Base-by-base conservation (phyloP, 208 protist species). In the Spongospora subterranea region DNA sequence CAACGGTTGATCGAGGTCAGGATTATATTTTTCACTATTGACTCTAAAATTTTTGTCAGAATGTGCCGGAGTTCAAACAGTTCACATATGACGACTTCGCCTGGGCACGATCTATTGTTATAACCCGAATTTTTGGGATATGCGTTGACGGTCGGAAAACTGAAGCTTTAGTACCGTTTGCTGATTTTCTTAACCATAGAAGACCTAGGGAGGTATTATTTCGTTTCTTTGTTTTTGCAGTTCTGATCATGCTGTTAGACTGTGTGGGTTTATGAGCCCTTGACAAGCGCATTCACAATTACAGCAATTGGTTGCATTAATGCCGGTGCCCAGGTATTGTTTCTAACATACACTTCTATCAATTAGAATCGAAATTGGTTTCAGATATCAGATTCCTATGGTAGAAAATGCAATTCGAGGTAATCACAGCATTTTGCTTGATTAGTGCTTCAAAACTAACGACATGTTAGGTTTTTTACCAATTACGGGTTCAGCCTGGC, bases 121-220 rank as follows among this genome's bases (percentile, higher is more conserved):
- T 89, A 76, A 89, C 88, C 6, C 6, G 88, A 76, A 89, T 89
- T 20, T 89, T 89, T 89, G 88, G 88, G 32, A 29, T 89, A 32
- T 35, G 17, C 29, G 45, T 89, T 65, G 88, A 89, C 32, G 88
- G 54, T 32, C 46, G 54, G 29, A 89, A 89, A 45, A 89, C 88
- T 1, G 88, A 89, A 39, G 88, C 50, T 13, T n/a, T 89, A 20
- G 88, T 89, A 20, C 88, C 88, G 32, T 76, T 89, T 20, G 88
- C 88, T 71, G 88, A 89, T 45, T 76, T 89, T 39, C 54, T 89
- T 13, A 89, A 89, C 65, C 88, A 89, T 32, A 89, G n/a, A 89
- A 38, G 88, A 17, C 88, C 88, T 45, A 6, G 88, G 65, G 88
- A 89, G 71, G 71, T 82, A 13, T 35, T 35, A 40, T 6, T 43